Base-by-base conservation (phyloP, 2,329 filamentous ascomycete genomes). In the Diplodia scrobiculata region DNA sequence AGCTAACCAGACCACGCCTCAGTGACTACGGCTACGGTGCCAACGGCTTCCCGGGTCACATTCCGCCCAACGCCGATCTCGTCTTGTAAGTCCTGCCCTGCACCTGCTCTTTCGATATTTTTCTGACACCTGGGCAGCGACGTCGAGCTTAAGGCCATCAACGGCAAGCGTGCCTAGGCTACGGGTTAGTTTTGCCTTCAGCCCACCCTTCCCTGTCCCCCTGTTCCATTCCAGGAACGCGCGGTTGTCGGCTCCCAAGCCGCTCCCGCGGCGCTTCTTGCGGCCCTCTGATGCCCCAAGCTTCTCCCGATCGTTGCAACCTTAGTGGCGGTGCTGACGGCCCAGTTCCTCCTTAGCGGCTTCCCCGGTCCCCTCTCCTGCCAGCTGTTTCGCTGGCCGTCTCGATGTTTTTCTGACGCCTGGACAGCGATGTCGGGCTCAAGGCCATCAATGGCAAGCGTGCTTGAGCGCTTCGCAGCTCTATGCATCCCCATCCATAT, bases 11-110 rank as follows among this genome's bases (percentile, higher is more conserved):
- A 62, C 32, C 13, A 2, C 5, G 66, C 25, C 25, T 25, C 25
- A 78, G 76, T 68, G 75, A 77, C 65, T 77, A 74, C 70, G 76
- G 73, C 45, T 78, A 78, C 66, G 76, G 76, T 59, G 55, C 59
- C 63, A 74, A 74, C 76, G 78, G 68, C 38, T 19, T 60, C 32
- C 55, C 21, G 36, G 88, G 87, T 66, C 82, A 88, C 73, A 96
- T 96, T 69, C 92, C 92, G 68, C 79, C 87, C 47, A 86, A 89
- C 72, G 81, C 91, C n/a, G 87, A 84, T 70, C 84, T 96, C 69
- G 84, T 96, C 81, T 96, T 96, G 91, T 95, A 84, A 84, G 91
- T 60, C 45, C 17, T 3, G 48, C 65, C 47, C 21, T 50, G 25
- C 25, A 4, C 19, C 29, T 1, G 29, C 29, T 32, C 5, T 32